Conservation (phyloP, 1,284 basidiomycete species). For the Ceratobasidium sp. region DNA sequence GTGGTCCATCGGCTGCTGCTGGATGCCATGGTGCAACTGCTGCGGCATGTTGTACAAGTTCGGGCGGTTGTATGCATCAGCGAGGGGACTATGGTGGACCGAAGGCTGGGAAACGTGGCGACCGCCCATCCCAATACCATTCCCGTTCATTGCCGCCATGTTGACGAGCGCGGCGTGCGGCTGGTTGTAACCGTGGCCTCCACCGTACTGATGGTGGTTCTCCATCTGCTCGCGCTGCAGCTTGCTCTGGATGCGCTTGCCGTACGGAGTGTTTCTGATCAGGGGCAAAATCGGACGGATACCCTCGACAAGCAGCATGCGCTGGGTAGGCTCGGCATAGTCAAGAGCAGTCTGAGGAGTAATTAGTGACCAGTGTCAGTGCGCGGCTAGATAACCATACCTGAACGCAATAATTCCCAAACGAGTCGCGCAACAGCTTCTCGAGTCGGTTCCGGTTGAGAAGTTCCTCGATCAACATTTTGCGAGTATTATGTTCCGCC, state of each 20-base stretch:
- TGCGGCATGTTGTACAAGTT: conserved; percentile 52
- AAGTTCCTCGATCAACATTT: conserved; percentile 94
- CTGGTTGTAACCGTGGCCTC: conserved; percentile 49
- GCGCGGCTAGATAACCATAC: conserved; percentile 51
- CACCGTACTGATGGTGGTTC: conserved; percentile 57
- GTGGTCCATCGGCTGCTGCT: conserved; percentile 46
- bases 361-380: conserved; percentile 21
- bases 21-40: conserved; percentile 62
- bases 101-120: conserved; percentile 22
- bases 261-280: conserved; percentile 96
- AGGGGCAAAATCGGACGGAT: conserved; percentile 96
- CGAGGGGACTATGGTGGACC: conserved; percentile 49
- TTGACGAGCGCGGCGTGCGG: conserved; percentile 60
- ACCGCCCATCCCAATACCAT: conserved; percentile 54
- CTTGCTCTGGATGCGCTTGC: conserved; percentile 97
- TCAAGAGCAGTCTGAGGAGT: conserved; percentile 83
- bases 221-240: conserved; percentile 90
- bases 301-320: conserved; percentile 84
- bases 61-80: conserved; percentile 66
- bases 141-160: conserved; percentile 59
- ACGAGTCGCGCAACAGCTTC: conserved; percentile 92
- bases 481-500: conserved; percentile 91
- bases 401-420: conserved; percentile 94
- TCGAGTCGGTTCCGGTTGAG: conserved; percentile 94
- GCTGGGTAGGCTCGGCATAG: conserved; percentile 89